Percentiles rank a stretch among this genome's conserved stretches.
These are phyloP conservation scores for Umbilicus rupestris DNA, from an alignment of 164 flowering plant species.

Conservation along the genomic window DNA sequence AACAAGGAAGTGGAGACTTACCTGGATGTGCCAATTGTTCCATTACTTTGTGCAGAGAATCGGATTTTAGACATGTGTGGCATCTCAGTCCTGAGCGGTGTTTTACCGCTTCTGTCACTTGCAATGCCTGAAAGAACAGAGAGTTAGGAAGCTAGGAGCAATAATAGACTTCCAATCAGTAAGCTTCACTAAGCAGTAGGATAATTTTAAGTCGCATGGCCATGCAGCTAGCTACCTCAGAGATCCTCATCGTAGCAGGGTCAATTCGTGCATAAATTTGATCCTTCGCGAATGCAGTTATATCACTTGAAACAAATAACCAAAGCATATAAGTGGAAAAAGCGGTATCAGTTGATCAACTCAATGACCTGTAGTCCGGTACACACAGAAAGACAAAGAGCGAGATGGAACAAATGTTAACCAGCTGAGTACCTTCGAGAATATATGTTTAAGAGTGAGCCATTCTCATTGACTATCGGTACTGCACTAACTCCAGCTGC, in stretches of 20 bases:
- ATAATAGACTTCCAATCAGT: not conserved
- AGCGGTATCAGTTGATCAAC: not conserved
- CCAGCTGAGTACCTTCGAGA: not conserved
- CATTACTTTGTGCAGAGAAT: slow-evolving; percentile 5
- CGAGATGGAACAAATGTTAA: not conserved
- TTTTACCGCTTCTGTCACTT: not conserved
- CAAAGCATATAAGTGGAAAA: not conserved
- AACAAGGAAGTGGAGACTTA: not conserved
- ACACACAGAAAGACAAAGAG: not conserved
- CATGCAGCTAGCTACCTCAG: not conserved
- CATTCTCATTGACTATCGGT: slow-evolving; percentile 1
- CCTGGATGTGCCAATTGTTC: slow-evolving; percentile 2
- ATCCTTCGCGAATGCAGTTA: slow-evolving; percentile 3
- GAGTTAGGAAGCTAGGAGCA: not conserved
- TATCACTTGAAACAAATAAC: not conserved
- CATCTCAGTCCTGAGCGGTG: not conserved
- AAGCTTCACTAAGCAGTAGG: not conserved
- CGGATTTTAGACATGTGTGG: slow-evolving; percentile 3
- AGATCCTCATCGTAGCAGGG: not conserved
- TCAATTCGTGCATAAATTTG: not conserved
- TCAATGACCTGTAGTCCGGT: not conserved
- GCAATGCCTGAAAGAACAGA: not conserved
- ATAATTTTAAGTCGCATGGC: not conserved
- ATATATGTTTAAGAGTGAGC: slow-evolving; percentile 8
- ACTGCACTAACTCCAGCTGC: slow-evolving; percentile 5